Base-by-base conservation (phyloP, 371 early-diverging fungal species). In the Circinella umbellata region DNA sequence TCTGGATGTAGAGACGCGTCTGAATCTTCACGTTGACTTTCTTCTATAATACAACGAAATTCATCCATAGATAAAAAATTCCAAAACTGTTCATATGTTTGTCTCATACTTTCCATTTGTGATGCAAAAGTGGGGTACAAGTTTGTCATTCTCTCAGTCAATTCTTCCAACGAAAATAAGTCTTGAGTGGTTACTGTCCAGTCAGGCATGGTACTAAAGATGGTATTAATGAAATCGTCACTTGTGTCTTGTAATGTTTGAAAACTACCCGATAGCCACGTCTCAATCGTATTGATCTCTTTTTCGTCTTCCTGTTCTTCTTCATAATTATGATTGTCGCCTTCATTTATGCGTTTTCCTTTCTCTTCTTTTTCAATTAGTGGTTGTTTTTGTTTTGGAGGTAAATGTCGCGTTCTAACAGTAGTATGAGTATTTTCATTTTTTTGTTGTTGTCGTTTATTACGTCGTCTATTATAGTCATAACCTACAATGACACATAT, bases 1-100 rank as follows among this genome's bases (percentile, higher is more conserved):
- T 83, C 83, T 4, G 81, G 78, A 59, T 79, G 72, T 9, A 73
- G 35, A 1, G 63, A 54, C 0, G 67, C 61, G 59, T 77, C 68
- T n/a, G 59, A 46, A 37, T 73, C 69, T n/a, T 77, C 76, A 36
- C 73, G 35, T n/a, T 64, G 53, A 13, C 71, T 75, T 35, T 81
- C 81, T n/a, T 66, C 63, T 0, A 77, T 66, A 36, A 81, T 73
- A 3, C 62, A 51, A 36, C 71, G 64, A 59, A 81, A 81, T 1
- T 81, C 81, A 27, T 81, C 81, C 61, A 81, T 39, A 1, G 73
- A 69, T n/a, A 81, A 49, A 10, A 73, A 73, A 0, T 79, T 75
- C 81, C 81, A 81, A 9, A 81, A 70, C 4, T 63, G 57, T 14
- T 69, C 69, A 60, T 79, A 81, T 59, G 73, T 75, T 42, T 81